phyloP scores from a whole-genome alignment of 805 yeast genomes.

The Hanseniaspora nectarophila region DNA sequence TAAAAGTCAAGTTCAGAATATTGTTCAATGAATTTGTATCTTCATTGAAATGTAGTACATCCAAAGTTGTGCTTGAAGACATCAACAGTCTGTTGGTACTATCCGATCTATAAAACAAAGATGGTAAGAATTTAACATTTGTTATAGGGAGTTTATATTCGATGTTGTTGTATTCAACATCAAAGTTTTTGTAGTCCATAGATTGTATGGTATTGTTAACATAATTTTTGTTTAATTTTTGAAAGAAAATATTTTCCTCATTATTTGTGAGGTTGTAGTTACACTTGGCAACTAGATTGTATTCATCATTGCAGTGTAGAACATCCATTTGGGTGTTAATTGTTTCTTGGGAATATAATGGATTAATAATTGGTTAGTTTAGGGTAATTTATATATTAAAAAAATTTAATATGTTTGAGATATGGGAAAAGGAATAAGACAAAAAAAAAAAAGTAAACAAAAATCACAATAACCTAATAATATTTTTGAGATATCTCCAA shows the following conservation, averaged over 20 bases:
- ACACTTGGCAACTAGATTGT: conserved; percentile 9
- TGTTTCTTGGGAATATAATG: too few relatives aligned
- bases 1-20: conserved; percentile 32
- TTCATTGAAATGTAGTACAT: conserved; percentile 27
- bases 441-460: too few relatives aligned
- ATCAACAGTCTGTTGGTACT: conserved; percentile 25
- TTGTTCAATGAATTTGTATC: conserved; percentile 28
- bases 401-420: too few relatives aligned
- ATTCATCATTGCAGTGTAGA: not conserved
- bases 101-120: conserved; percentile 8
- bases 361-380: not conserved
- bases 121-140: conserved; percentile 8
- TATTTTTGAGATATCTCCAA: too few relatives aligned
- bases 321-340: conserved; percentile 8
- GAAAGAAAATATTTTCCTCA: not conserved
- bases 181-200: not conserved
- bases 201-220: not conserved
- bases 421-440: too few relatives aligned
- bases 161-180: not conserved
- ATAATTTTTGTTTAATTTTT: not conserved
- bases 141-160: not conserved
- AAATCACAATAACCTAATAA: too few relatives aligned
- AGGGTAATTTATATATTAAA: too few relatives aligned
- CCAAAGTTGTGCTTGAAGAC: conserved; percentile 29
- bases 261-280: conserved; percentile 1